Conservation (phyloP, 2,329 filamentous ascomycete species). For the Pyrenophora graminea region DNA sequence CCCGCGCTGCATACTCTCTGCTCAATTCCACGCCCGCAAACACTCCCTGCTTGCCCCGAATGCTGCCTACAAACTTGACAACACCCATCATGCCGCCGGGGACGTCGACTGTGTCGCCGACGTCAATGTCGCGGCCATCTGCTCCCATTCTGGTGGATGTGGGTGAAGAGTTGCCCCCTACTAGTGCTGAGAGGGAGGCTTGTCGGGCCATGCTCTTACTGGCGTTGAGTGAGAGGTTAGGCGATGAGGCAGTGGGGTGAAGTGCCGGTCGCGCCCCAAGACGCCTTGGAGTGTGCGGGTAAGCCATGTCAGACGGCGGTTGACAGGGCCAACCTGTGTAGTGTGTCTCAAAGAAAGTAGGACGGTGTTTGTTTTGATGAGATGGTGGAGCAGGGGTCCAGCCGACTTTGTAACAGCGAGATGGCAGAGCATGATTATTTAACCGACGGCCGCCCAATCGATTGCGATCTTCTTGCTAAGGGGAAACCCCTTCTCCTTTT, state of each 20-base stretch:
- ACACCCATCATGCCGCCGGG: constrained; percentile 90
- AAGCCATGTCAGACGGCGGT: constrained; percentile 40
- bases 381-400: constrained; percentile 10
- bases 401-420: constrained; percentile 5
- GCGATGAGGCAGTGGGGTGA: constrained; percentile 48
- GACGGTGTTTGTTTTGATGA: constrained; percentile 22
- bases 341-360: constrained; percentile 14
- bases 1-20: constrained; percentile 75
- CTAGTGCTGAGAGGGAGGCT: constrained; percentile 71
- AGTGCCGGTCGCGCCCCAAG: constrained; percentile 48
- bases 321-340: constrained; percentile 18
- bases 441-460: constrained; percentile 13
- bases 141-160: constrained; percentile 50
- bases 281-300: constrained; percentile 49
- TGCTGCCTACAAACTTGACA: constrained; percentile 84
- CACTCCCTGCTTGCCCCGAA: constrained; percentile 84
- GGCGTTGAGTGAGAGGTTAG: constrained; percentile 48
- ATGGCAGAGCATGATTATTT: constrained; percentile 9
- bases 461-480: background rate
- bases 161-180: constrained; percentile 51
- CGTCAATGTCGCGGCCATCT: constrained; percentile 61
- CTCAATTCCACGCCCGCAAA: constrained; percentile 93
- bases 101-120: constrained; percentile 87
- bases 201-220: constrained; percentile 66
- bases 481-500: constrained; percentile 2